Conservation (phyloP, 1,284 basidiomycete genomes). For the Schizopora paradoxa region DNA sequence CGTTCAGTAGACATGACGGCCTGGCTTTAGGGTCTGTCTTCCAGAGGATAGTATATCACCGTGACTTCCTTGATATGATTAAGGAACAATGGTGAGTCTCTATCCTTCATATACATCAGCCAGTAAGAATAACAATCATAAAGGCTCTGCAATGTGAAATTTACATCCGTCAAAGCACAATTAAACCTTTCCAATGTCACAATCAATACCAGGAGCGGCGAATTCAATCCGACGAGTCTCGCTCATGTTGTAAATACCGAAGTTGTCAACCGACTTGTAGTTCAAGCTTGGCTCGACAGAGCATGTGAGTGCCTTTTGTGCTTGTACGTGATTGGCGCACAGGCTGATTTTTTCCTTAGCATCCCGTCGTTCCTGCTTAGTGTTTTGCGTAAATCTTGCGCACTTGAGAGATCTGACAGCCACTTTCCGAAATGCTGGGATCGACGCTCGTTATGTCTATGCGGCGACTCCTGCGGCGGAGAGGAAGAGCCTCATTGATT, state of each 20-base stretch:
- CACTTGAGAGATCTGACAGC: conserved; percentile 80
- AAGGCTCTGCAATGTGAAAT: conserved; percentile 82
- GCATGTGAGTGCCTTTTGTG: conserved; percentile 45
- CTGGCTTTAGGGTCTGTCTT: conserved; percentile 87
- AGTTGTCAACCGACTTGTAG: conserved; percentile 70
- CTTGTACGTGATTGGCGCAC: conserved; percentile 7
- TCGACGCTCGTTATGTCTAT: conserved; percentile 85
- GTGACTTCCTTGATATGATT: conserved; percentile 92
- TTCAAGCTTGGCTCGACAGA: conserved; percentile 77
- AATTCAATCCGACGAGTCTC: conserved; percentile 74
- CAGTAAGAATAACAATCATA: conserved; percentile 7
- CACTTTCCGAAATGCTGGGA: conserved; percentile 68
- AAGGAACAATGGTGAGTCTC: conserved; percentile 75
- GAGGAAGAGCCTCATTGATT: conserved; percentile 59
- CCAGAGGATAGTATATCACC: conserved; percentile 89
- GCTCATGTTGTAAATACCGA: conserved; percentile 77
- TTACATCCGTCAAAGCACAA: conserved; percentile 74
- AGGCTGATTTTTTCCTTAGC: conserved; percentile 29
- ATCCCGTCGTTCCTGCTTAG: conserved; percentile 76
- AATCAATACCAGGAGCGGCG: conserved; percentile 62
- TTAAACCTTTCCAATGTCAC: conserved; percentile 67
- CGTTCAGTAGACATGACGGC: conserved; percentile 90
- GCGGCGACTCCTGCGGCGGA: conserved; percentile 64
- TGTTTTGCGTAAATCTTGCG: conserved; percentile 85
- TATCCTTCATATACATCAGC: not conserved